Conservation (phyloP, 129 eudicot species). For the Dittrichia graveolens region DNA sequence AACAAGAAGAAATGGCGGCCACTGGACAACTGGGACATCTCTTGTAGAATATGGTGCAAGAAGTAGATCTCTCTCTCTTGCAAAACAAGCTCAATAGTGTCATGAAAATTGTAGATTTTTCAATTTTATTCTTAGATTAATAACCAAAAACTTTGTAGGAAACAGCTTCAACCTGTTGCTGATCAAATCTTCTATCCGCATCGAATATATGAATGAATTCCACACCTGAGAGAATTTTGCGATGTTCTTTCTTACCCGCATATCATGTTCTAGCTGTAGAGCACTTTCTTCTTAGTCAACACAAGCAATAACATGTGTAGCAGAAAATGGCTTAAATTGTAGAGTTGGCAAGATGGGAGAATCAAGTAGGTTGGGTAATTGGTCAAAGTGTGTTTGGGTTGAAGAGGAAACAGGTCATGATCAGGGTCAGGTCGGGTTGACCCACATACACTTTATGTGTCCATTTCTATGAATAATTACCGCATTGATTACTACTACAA, state of each 20-base stretch:
- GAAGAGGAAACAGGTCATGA: too few species aligned
- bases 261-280: slow-evolving; percentile 52
- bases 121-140: background rate
- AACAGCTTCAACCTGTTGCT: slow-evolving; percentile 60
- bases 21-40: slow-evolving; percentile 80
- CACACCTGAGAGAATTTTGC: slow-evolving; percentile 97
- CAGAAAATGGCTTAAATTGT: too few species aligned
- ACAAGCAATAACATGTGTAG: slow-evolving; percentile 15
- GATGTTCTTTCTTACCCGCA: slow-evolving; percentile 57
- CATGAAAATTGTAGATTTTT: slow-evolving; percentile 13
- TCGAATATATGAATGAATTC: slow-evolving; percentile 89
- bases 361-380: too few species aligned
- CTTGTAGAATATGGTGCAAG: slow-evolving; percentile 93
- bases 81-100: slow-evolving; percentile 8
- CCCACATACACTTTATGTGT: too few species aligned
- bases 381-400: too few species aligned
- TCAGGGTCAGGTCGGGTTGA: too few species aligned
- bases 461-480: background rate
- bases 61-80: slow-evolving; percentile 90
- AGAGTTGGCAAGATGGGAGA: too few species aligned
- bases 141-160: slow-evolving; percentile 11
- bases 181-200: slow-evolving; percentile 93
- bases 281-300: slow-evolving; percentile 20
- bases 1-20: slow-evolving; percentile 99
- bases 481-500: background rate